Conservation (phyloP, 495 filamentous ascomycete genomes). For the Friedmanniomyces simplex region DNA sequence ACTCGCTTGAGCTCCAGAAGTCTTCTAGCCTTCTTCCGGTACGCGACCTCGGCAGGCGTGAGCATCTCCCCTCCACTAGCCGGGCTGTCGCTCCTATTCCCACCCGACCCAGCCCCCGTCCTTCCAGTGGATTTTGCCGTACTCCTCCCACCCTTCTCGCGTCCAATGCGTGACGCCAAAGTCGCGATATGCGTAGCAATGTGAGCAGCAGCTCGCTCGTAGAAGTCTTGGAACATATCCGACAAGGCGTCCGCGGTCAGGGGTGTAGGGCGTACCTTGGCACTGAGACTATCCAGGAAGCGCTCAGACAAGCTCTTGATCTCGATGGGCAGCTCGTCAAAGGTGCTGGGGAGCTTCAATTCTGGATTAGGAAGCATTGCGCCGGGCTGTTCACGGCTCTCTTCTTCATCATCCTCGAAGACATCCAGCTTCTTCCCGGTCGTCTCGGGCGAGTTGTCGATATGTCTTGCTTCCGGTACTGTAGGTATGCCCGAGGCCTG, state of each 20-base stretch:
- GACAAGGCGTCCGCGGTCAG: slow-evolving; percentile 76
- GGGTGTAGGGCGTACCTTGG: slow-evolving; percentile 76
- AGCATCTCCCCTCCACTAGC: slow-evolving; percentile 58
- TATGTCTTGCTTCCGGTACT: slow-evolving; percentile 29
- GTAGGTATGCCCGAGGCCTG: slow-evolving; percentile 44
- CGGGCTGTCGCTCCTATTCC: slow-evolving; percentile 1
- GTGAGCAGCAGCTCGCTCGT: slow-evolving; percentile 67
- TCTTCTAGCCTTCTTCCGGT: slow-evolving; percentile 66
- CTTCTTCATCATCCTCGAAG: slow-evolving; percentile 39
- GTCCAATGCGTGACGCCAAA: slow-evolving; percentile 62
- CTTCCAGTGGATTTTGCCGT: slow-evolving; percentile 28
- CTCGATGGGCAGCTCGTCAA: slow-evolving; percentile 87
- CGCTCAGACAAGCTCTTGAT: slow-evolving; percentile 79
- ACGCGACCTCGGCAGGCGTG: slow-evolving; percentile 70
- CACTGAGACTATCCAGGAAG: slow-evolving; percentile 84
- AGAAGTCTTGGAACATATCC: slow-evolving; percentile 90
- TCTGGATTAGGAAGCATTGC: neutral
- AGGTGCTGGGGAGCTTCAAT: slow-evolving; percentile 48
- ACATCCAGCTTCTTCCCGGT: slow-evolving; percentile 29
- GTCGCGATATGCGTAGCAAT: slow-evolving; percentile 81
- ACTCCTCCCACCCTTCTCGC: slow-evolving; percentile 45
- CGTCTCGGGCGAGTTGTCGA: slow-evolving; percentile 10
- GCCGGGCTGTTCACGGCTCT: slow-evolving; percentile 32
- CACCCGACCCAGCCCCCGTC: slow-evolving; percentile 14
- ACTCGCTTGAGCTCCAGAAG: slow-evolving; percentile 63